phyloP scores from a whole-genome alignment of 805 yeast genomes.

The Ogataea haglerorum region DNA sequence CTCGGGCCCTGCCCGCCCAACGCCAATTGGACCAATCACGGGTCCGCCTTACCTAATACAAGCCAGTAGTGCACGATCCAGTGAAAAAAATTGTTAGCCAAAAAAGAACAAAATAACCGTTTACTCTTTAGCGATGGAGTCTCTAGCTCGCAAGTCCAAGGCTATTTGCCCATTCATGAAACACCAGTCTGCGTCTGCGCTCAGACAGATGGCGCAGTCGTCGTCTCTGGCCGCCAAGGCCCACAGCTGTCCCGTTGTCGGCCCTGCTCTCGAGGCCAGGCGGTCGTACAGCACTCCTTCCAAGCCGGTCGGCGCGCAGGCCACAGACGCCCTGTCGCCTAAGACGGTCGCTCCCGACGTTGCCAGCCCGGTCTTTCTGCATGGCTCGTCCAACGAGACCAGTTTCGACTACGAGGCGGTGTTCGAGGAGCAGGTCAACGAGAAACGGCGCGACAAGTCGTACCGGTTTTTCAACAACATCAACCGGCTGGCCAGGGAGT shows the following conservation, averaged over 20 bases:
- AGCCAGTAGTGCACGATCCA: slow-evolving; percentile 3
- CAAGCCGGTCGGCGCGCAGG: slow-evolving; percentile 43
- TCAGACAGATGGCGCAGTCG: slow-evolving; percentile 51
- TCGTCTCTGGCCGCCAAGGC: slow-evolving; percentile 56
- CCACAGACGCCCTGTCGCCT: slow-evolving; percentile 36
- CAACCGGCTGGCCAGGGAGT: slow-evolving; percentile 90
- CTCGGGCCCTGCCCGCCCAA: background rate
- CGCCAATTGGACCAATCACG: slow-evolving; percentile 1
- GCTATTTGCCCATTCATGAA: slow-evolving; percentile 79
- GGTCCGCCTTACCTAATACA: slow-evolving; percentile 3
- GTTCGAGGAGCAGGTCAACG: slow-evolving; percentile 61
- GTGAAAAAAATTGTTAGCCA: background rate
- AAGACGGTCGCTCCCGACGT: slow-evolving; percentile 26
- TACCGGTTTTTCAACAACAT: slow-evolving; percentile 96
- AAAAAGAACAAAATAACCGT: slow-evolving; percentile 2
- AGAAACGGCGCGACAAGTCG: slow-evolving; percentile 83
- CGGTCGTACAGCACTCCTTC: slow-evolving; percentile 48
- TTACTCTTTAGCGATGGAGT: slow-evolving; percentile 54
- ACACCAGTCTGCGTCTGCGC: slow-evolving; percentile 52
- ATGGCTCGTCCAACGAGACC: slow-evolving; percentile 43
- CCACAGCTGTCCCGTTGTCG: slow-evolving; percentile 85
- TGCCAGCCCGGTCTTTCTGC: slow-evolving; percentile 27
- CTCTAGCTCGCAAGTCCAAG: slow-evolving; percentile 71
- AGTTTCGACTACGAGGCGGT: slow-evolving; percentile 70
- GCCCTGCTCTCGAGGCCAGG: slow-evolving; percentile 56